Base-by-base conservation (phyloP, 2,329 filamentous ascomycete genomes). In the Ophiocordyceps polyrhachis-furcata region DNA sequence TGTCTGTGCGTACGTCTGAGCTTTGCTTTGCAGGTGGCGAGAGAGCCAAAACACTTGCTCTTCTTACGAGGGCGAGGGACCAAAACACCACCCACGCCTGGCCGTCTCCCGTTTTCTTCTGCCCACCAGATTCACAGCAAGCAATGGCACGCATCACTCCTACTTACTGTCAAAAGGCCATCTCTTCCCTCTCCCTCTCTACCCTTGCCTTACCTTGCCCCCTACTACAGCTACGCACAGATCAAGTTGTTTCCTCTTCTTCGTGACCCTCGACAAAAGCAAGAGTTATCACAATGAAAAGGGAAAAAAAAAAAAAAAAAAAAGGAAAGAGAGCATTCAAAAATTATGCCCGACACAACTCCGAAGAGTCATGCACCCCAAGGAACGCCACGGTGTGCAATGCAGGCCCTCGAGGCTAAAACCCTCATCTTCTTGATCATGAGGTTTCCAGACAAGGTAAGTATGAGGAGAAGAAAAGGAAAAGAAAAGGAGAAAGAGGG, bases 261-360 rank as follows among this genome's bases (percentile, higher is more conserved):
- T 68, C 62, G 55, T 61, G 59, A 44, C 60, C 53, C 47, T 55
- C 55, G 62, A 43, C 60, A 45, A 28, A 28, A 58, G 59, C 61
- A 59, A 55, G 51, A 48, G 53, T 38, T 23, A 23, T 49, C 60
- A 65, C 49, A 63, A 68, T 62, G 66, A 69, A 69, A 69, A 66
- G 25, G 50, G 19, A 8, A 40, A 31, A 59, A 55, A 51, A 48
- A 53, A 37, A 49, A 60, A 64, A 49, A 63, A 68, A 62, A 66
- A 69, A n/a, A n/a, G n/a, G n/a, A 69, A 69, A 65, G 15, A 50
- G n/a, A 11, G 37, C 41, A 43, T 43, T 61, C 65, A 69, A 70
- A 70, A 70, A 70, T 70, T 70, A 43, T 61, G 61, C 61, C 61
- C 58, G 59, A 62, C 60, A 68, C 63, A 65, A 64, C 62, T 64